These are phyloP conservation scores for Pythium phragmiticola DNA, from an alignment of 352 stramenopile species.

Conservation along the genomic window DNA sequence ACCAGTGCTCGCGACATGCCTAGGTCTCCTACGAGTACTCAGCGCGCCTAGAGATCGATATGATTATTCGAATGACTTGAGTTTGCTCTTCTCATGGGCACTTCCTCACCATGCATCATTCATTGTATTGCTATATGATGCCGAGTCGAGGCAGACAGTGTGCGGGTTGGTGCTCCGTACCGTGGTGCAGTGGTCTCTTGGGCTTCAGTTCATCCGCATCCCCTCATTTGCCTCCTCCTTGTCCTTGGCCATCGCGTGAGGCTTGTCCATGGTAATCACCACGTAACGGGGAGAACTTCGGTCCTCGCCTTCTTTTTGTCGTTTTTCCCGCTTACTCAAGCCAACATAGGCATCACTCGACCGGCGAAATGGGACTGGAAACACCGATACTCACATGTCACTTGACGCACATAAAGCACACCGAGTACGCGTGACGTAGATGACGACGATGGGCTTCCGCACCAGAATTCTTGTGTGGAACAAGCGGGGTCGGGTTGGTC, in stretches of 20 bases:
- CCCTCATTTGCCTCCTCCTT: neutral
- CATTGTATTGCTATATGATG: no score
- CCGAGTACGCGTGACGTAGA: neutral
- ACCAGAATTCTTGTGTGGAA: constrained; percentile 5
- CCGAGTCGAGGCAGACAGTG: no score
- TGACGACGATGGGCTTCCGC: neutral
- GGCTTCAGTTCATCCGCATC: neutral
- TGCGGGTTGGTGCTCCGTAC: no score
- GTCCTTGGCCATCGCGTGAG: neutral
- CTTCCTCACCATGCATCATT: no score
- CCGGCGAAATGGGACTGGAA: neutral
- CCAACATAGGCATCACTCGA: neutral
- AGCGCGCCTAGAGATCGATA: no score
- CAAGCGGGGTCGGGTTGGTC: constrained; percentile 1
- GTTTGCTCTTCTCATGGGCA: no score
- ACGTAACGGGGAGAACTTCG: neutral
- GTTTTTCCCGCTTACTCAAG: neutral
- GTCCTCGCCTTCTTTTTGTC: neutral
- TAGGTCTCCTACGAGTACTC: neutral
- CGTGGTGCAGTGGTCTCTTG: no score
- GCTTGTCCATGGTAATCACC: neutral
- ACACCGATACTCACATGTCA: neutral
- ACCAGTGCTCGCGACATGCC: neutral
- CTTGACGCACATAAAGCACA: neutral
- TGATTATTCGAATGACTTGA: no score